Base-by-base conservation (phyloP, 2,329 filamentous ascomycete genomes). In the Cercospora brassicicola region DNA sequence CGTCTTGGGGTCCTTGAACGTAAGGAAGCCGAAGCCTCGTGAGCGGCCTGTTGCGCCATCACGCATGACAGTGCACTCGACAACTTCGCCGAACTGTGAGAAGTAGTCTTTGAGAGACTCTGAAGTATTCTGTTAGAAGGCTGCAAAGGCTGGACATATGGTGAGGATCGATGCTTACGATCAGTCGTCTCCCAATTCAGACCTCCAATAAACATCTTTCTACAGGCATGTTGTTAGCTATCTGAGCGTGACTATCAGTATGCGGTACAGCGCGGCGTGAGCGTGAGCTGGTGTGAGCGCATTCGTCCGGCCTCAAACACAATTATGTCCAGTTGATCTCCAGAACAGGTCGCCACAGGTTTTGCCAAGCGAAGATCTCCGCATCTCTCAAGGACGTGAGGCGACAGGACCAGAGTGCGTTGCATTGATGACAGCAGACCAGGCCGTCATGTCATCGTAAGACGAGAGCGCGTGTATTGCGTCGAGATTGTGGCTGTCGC, bases 141-240 rank as follows among this genome's bases (percentile, higher is more conserved):
- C 10, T 23, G 45, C 13, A 59, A 51, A 51, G 13, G 18, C 33
- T 13, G 4, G 26, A 51, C n/a, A 20, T 28, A 15, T n/a, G 13
- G 31, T 7, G 31, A 11, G 28, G 20, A 15, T 45, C 30, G 18
- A 66, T 39, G 82, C 93, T 86, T 89, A 98, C 94, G 90, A 83
- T 98, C 94, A 65, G 95, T 98, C 15, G 95, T 99, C 82, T 99
- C 95, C 95, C 95, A 99, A 79, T 99, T 99, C 65, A 99, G 84
- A 48, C 95, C 95, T 76, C 95, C 95, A 81, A 99, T 99, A 76
- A 99, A 99, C 95, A 99, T 99, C 84, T 99, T 99, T 77, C 95
- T 99, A 78, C 72, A 75, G 74, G 68, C 72, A 74, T 73, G 67
- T 69, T 71, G 70, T 78, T 69, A 76, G 76, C 66, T 36, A 61